phyloP scores from a whole-genome alignment of 805 yeast genomes.

The Metschnikowia reukaufii region DNA sequence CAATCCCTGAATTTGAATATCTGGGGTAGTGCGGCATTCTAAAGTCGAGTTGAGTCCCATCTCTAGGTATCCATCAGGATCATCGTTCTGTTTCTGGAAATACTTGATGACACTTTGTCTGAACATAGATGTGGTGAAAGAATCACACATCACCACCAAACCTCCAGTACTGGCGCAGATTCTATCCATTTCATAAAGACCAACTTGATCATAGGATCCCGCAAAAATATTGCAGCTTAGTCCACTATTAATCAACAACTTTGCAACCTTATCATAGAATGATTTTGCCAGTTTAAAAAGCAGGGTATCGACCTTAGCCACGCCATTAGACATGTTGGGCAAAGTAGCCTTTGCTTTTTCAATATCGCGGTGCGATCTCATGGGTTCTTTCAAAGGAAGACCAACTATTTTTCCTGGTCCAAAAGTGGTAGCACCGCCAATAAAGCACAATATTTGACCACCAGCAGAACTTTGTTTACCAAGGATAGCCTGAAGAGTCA shows the following conservation, averaged over 20 bases:
- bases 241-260: conserved; percentile 48
- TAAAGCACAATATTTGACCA: conserved; percentile 52
- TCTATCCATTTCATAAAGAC: conserved; percentile 64
- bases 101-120: conserved; percentile 61
- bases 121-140: conserved; percentile 66
- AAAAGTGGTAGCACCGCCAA: conserved; percentile 64
- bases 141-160: conserved; percentile 58
- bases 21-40: conserved; percentile 52
- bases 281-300: conserved; percentile 39
- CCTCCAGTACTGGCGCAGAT: conserved; percentile 63
- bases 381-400: conserved; percentile 55
- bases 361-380: conserved; percentile 67
- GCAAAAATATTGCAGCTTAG: conserved; percentile 57
- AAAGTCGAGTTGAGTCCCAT: conserved; percentile 62
- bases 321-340: conserved; percentile 33
- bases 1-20: conserved; percentile 56
- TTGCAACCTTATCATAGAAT: conserved; percentile 52
- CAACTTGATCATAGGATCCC: conserved; percentile 70
- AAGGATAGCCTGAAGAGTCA: conserved; percentile 36
- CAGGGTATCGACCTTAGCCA: conserved; percentile 30
- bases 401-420: conserved; percentile 67
- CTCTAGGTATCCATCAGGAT: conserved; percentile 36
- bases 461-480: conserved; percentile 49
- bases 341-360: conserved; percentile 38
- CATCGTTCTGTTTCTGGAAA: conserved; percentile 36